Evolutionary conservation across 2,329 filamentous ascomycete species (phyloP).

Genomic region (Teratosphaeria epicoccoides): DNA sequence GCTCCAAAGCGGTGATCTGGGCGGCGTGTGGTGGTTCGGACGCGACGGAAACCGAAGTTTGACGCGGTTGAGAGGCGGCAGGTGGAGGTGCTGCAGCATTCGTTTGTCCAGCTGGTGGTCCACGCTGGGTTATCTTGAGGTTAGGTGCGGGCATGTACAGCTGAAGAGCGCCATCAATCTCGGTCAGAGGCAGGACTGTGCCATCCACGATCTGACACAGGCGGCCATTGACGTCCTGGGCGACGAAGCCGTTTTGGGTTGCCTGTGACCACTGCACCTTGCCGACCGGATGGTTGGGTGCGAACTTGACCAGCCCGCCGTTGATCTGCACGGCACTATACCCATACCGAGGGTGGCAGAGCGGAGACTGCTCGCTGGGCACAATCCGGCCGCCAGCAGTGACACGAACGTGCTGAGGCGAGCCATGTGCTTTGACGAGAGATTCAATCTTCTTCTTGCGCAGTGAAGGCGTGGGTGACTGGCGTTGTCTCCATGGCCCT

Average conservation of each 20-base stretch:
- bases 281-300: slow-evolving; percentile 23
- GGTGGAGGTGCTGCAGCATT: not conserved
- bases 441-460: slow-evolving; percentile 40
- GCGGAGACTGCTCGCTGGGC: slow-evolving; percentile 34
- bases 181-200: slow-evolving; percentile 24
- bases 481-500: slow-evolving; percentile 18
- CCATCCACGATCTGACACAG: slow-evolving; percentile 30
- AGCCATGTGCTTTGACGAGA: slow-evolving; percentile 42
- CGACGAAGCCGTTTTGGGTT: slow-evolving; percentile 28
- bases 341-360: slow-evolving; percentile 29
- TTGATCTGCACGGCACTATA: slow-evolving; percentile 29
- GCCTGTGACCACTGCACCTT: slow-evolving; percentile 22
- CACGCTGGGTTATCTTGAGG: slow-evolving; percentile 18
- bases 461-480: slow-evolving; percentile 40
- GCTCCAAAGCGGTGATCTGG: slow-evolving; percentile 27
- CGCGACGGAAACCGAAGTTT: slow-evolving; percentile 1
- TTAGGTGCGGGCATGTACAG: slow-evolving; percentile 29
- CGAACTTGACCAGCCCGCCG: slow-evolving; percentile 28
- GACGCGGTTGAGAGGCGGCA: not conserved
- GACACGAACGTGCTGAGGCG: slow-evolving; percentile 40
- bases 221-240: slow-evolving; percentile 26
- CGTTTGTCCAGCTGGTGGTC: not conserved
- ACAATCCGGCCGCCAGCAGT: slow-evolving; percentile 44
- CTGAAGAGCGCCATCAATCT: slow-evolving; percentile 24
- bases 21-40: slow-evolving; percentile 17